These are phyloP conservation scores for Stagonosporopsis tanaceti DNA, from an alignment of 2,329 filamentous ascomycete species.

Conservation along the genomic window DNA sequence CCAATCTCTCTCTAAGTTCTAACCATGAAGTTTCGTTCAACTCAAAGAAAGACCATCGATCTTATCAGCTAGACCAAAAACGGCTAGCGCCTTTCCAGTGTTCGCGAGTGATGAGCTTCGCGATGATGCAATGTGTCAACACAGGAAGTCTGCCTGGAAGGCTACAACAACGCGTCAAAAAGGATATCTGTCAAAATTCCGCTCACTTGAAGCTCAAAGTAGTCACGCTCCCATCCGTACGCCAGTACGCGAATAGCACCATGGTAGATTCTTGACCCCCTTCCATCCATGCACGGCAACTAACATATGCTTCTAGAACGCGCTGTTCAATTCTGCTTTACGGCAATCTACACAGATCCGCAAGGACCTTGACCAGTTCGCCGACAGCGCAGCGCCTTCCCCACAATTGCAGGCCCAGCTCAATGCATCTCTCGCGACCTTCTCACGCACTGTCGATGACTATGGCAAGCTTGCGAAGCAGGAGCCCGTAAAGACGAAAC, in stretches of 20 bases:
- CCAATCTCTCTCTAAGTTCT: no score
- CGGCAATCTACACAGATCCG: constrained; percentile 84
- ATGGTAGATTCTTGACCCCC: neutral
- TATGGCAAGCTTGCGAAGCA: constrained; percentile 86
- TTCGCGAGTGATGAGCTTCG: constrained; percentile 7
- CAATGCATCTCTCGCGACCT: constrained; percentile 70
- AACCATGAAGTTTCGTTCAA: neutral
- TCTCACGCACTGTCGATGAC: constrained; percentile 90
- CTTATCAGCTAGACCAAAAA: neutral
- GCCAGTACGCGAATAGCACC: neutral
- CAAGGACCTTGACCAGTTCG: constrained; percentile 76
- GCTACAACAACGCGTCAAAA: constrained; percentile 17
- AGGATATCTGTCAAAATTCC: neutral
- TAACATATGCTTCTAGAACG: constrained; percentile 65
- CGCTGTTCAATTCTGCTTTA: constrained; percentile 83
- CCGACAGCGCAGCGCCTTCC: constrained; percentile 65
- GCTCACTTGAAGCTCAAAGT: neutral
- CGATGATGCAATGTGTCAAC: constrained; percentile 48
- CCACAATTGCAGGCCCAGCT: constrained; percentile 66
- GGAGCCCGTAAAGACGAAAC: constrained; percentile 89
- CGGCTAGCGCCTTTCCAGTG: neutral
- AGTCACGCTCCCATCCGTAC: neutral
- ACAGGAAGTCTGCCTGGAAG: constrained; percentile 28
- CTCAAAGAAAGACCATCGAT: neutral
- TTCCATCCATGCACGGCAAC: neutral